Evolutionary conservation across 768 basidiomycete species (phyloP).

Genomic region (Bullera alba): DNA sequence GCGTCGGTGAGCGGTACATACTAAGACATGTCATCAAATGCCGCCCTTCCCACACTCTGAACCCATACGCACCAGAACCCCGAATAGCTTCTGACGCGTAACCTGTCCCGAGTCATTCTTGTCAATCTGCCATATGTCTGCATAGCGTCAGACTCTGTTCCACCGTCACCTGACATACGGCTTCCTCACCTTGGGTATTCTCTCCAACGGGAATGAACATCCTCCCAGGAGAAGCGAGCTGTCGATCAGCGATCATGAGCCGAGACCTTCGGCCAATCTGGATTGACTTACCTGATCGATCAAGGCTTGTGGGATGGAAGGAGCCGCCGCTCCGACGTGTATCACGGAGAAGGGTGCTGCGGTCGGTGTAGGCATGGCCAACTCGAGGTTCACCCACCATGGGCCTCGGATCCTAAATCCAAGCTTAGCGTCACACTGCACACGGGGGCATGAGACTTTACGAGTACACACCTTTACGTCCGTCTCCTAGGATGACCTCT

Average conservation of each 20-base stretch:
- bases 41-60: no score
- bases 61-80: conserved; percentile 61
- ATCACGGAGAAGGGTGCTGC: conserved; percentile 66
- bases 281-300: conserved; percentile 55
- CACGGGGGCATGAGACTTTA: neutral
- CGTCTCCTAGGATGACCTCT: conserved; percentile 67
- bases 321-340: conserved; percentile 90
- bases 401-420: neutral
- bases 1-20: conserved; percentile 31
- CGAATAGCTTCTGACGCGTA: conserved; percentile 62
- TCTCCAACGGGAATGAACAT: conserved; percentile 92
- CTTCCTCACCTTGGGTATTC: conserved; percentile 46
- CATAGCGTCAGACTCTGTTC: conserved; percentile 21
- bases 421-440: neutral
- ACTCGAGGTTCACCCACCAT: neutral
- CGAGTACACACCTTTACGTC: conserved; percentile 66
- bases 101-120: conserved; percentile 67
- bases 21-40: neutral
- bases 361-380: neutral
- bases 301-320: conserved; percentile 61
- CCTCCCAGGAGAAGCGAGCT: conserved; percentile 44
- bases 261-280: neutral
- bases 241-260: neutral
- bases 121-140: conserved; percentile 65
- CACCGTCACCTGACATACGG: neutral